Evolutionary conservation across 306 rosid species (phyloP).

Genomic region (Prinsepia uniflora): DNA sequence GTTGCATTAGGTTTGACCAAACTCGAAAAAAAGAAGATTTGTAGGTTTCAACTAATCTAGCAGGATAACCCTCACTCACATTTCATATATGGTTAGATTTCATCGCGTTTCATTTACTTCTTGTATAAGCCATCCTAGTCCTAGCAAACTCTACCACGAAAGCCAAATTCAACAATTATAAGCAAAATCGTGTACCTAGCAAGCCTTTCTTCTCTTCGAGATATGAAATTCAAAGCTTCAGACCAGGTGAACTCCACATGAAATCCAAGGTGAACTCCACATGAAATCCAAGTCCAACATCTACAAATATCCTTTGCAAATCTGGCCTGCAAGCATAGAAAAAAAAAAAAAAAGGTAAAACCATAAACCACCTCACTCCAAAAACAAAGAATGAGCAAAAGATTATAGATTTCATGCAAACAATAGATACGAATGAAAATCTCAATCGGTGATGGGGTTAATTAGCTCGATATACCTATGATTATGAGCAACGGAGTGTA

Average conservation of each 20-base stretch:
- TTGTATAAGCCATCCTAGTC: background rate
- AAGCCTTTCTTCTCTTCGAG: slow-evolving; percentile 69
- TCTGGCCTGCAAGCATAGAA: slow-evolving; percentile 56
- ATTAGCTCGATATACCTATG: background rate
- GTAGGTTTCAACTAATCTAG: background rate
- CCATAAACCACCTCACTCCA: background rate
- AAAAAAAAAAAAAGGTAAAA: background rate
- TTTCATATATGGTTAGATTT: background rate
- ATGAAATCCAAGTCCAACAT: slow-evolving; percentile 89
- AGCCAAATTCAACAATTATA: background rate
- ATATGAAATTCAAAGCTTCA: slow-evolving; percentile 71
- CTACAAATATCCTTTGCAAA: slow-evolving; percentile 69
- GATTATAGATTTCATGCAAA: background rate
- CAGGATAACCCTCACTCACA: background rate
- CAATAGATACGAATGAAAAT: background rate
- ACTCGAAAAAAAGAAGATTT: background rate
- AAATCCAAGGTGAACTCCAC: slow-evolving; percentile 94
- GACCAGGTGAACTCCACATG: slow-evolving; percentile 95
- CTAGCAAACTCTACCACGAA: background rate
- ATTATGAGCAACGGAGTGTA: background rate
- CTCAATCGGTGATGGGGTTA: background rate
- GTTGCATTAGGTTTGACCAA: slow-evolving; percentile 15
- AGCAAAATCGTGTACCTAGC: slow-evolving; percentile 44
- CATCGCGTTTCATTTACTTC: background rate
- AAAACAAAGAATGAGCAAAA: background rate